Evolutionary conservation across 805 yeast species (phyloP).

Genomic region (Ogataea paraovalis): DNA sequence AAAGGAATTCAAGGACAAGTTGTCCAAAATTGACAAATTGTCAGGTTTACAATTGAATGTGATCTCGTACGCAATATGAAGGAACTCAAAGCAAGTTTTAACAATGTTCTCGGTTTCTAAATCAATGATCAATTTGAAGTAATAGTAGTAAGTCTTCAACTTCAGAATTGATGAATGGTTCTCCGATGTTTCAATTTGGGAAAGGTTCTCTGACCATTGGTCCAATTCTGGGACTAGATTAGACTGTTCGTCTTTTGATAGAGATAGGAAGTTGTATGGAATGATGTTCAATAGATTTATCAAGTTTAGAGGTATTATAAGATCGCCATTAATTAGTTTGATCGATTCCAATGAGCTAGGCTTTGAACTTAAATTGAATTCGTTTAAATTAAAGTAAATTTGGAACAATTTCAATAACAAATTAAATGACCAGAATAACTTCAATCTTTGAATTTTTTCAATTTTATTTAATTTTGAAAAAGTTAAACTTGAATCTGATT

Average conservation of each 20-base stretch:
- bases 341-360: conserved; percentile 36
- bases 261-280: conserved; percentile 28
- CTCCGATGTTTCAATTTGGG: conserved; percentile 19
- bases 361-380: conserved; percentile 14
- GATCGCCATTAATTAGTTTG: conserved; percentile 30
- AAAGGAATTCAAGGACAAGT: conserved; percentile 28
- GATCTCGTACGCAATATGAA: conserved; percentile 23
- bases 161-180: conserved; percentile 23
- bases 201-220: conserved; percentile 23
- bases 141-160: conserved; percentile 28
- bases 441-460: conserved; percentile 32
- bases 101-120: conserved; percentile 15
- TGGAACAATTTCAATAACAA: conserved; percentile 31
- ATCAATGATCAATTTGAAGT: conserved; percentile 26
- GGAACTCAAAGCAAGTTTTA: conserved; percentile 18
- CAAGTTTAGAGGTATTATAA: conserved; percentile 31
- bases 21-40: conserved; percentile 13
- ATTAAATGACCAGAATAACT: conserved; percentile 41
- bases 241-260: conserved; percentile 8
- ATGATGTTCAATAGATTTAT: conserved; percentile 30
- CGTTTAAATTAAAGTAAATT: conserved; percentile 26
- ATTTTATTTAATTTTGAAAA: conserved; percentile 10
- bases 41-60: conserved; percentile 16
- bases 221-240: conserved; percentile 23
- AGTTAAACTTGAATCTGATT: neutral